Percentiles rank a stretch among this genome's conserved stretches.
Conservation (phyloP, 768 basidiomycete genomes). For the Zangia roseola region DNA sequence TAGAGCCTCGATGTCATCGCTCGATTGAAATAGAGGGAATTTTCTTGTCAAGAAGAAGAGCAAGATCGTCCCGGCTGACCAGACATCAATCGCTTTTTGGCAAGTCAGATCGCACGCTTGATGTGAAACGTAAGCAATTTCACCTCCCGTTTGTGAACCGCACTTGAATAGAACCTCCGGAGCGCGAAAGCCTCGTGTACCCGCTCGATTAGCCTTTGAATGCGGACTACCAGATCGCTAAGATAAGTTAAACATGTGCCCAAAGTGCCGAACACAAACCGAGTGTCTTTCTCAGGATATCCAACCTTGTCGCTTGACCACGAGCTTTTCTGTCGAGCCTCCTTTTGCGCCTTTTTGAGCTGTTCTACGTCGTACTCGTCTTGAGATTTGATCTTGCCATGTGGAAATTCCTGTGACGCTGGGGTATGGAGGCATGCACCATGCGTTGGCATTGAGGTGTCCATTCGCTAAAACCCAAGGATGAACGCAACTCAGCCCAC, state of each 20-base stretch:
- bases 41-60: constrained; percentile 90
- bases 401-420: constrained; percentile 58
- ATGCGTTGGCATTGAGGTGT: constrained; percentile 38
- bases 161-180: constrained; percentile 97
- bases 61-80: constrained; percentile 91
- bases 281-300: constrained; percentile 69
- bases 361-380: constrained; percentile 47
- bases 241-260: not conserved
- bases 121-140: constrained; percentile 24
- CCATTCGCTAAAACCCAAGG: constrained; percentile 51
- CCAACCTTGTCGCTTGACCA: constrained; percentile 70
- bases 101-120: constrained; percentile 8
- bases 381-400: constrained; percentile 55
- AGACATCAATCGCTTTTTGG: constrained; percentile 85
- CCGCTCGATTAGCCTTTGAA: constrained; percentile 94
- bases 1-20: constrained; percentile 91
- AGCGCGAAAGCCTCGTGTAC: constrained; percentile 94
- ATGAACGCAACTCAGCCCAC: constrained; percentile 2
- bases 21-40: constrained; percentile 92
- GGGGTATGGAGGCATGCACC: constrained; percentile 79
- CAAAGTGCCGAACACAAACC: constrained; percentile 40
- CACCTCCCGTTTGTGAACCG: constrained; percentile 88
- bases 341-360: constrained; percentile 58
- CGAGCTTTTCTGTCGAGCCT: constrained; percentile 53
- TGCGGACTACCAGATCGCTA: constrained; percentile 50